Evolutionary conservation across 768 basidiomycete species (phyloP).

Genomic region (Pulveroboletus sp.): DNA sequence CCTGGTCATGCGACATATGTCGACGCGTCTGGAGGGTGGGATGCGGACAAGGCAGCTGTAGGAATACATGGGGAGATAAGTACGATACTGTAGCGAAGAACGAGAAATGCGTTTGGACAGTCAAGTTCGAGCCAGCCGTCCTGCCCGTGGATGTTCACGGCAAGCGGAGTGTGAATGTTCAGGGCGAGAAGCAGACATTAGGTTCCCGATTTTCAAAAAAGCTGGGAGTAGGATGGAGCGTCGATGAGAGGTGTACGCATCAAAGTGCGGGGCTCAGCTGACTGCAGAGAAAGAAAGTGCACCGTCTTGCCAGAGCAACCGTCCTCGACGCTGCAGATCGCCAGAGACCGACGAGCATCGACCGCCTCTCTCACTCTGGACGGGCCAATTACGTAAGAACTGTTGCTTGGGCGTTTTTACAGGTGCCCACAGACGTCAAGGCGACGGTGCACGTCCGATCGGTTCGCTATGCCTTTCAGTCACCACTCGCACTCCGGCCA

Average conservation of each 20-base stretch:
- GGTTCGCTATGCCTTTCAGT: conserved; percentile 51
- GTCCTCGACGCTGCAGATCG: too few species aligned
- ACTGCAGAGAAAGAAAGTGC: neutral
- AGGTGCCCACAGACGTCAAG: too few species aligned
- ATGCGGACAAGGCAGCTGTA: neutral
- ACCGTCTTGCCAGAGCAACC: too few species aligned
- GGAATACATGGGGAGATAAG: neutral
- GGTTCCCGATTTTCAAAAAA: conserved; percentile 31
- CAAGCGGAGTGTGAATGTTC: conserved; percentile 20
- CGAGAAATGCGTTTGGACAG: too few species aligned
- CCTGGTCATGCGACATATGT: neutral
- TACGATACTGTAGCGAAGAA: too few species aligned
- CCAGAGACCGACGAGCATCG: too few species aligned
- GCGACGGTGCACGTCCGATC: too few species aligned
- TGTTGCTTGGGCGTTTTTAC: neutral
- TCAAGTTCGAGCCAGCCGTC: too few species aligned
- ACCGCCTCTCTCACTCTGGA: too few species aligned
- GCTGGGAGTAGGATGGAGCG: too few species aligned
- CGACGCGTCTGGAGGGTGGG: neutral
- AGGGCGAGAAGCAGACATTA: conserved; percentile 27
- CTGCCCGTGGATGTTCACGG: neutral
- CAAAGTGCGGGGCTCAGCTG: conserved; percentile 19
- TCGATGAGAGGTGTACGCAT: neutral
- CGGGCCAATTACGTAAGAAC: conserved; percentile 17
- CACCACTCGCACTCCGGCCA: conserved; percentile 93